Base-by-base conservation (phyloP, 179 eudicot species). In the Corrigiola litoralis region DNA sequence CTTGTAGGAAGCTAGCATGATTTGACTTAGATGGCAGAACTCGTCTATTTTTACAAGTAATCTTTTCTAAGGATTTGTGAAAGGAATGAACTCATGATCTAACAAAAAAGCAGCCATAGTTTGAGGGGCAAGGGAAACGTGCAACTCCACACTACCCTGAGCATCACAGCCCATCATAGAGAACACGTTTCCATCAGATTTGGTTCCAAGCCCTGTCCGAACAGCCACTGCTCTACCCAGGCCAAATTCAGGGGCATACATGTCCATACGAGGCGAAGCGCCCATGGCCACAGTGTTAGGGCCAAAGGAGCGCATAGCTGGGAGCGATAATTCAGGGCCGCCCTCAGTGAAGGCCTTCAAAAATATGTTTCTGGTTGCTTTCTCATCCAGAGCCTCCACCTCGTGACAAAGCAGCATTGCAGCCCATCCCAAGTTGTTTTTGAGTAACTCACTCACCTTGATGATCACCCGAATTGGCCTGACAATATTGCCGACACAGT, bases 181-280 rank as follows among this genome's bases (percentile, higher is more conserved):
- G 8, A 77, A 76, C 1, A 76, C 50, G 36, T 71, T 74, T 52
- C 84, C 81, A 13, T 68, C 74, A 37, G 4, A 14, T 57, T 77
- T 79, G n/a, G 71, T 72, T 1, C 33, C 53, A 2, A 3, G 24
- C 0, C 87, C 83, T 9, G 75, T 78, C 14, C 81, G 57, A 54
- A 71, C 66, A 4, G 71, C 81, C 56, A 75, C 56, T 18, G 82
- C 68, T 23, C 73, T 72, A 16, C 85, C 84, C 64, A 71, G 64
- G 1, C 85, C 83, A 4, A 82, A 80, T 16, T 80, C 79, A 7
- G 18, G 32, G 0, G 70, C 76, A 23, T 78, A 75, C 37, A 78
- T 51, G 14, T 69, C 31, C 37, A 72, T 70, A 76, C 81, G 31
- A 0, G 81, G 85, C 0, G 81, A 78, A 27, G 80, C 68, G 2